Evolutionary conservation across 352 stramenopile species (phyloP).

Genomic region (Phytophthora fragariaefolia): DNA sequence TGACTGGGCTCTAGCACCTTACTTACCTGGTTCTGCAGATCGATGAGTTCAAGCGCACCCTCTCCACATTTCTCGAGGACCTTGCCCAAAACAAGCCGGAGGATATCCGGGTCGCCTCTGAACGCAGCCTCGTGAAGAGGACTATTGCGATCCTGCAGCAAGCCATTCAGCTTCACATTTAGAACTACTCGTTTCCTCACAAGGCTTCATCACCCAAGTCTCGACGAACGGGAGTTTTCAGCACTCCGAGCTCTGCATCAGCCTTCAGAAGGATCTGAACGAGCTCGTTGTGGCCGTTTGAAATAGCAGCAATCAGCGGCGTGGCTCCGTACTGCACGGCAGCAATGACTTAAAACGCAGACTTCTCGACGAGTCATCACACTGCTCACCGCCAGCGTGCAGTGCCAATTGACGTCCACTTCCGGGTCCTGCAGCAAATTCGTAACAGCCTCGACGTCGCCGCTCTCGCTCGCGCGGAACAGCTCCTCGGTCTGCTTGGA

Average conservation of each 20-base stretch:
- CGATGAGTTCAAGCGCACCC: conserved; percentile 45
- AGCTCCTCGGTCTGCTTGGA: conserved; percentile 63
- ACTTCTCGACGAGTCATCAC: too few relatives aligned
- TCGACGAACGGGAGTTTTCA: conserved; percentile 72
- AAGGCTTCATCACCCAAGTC: background rate
- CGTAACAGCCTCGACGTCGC: conserved; percentile 53
- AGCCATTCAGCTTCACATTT: background rate
- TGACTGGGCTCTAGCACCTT: too few relatives aligned
- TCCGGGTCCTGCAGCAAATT: conserved; percentile 50
- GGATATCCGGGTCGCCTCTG: conserved; percentile 55
- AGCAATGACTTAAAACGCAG: background rate
- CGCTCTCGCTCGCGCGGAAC: conserved; percentile 63
- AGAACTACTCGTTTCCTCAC: background rate
- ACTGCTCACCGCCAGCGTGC: conserved; percentile 56
- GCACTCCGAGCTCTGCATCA: conserved; percentile 59
- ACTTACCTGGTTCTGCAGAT: conserved; percentile 66
- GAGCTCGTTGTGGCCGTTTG: conserved; percentile 61
- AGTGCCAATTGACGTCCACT: conserved; percentile 79
- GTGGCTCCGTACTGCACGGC: conserved; percentile 73
- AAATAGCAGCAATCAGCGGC: conserved; percentile 70
- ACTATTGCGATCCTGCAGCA: conserved; percentile 72
- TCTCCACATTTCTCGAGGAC: conserved; percentile 56
- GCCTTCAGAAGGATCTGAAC: conserved; percentile 64
- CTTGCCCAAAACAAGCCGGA: conserved; percentile 57
- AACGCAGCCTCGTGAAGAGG: conserved; percentile 77